Evolutionary conservation across 352 stramenopile genomes (phyloP).

Genomic region (Phytopythium delawarense): DNA sequence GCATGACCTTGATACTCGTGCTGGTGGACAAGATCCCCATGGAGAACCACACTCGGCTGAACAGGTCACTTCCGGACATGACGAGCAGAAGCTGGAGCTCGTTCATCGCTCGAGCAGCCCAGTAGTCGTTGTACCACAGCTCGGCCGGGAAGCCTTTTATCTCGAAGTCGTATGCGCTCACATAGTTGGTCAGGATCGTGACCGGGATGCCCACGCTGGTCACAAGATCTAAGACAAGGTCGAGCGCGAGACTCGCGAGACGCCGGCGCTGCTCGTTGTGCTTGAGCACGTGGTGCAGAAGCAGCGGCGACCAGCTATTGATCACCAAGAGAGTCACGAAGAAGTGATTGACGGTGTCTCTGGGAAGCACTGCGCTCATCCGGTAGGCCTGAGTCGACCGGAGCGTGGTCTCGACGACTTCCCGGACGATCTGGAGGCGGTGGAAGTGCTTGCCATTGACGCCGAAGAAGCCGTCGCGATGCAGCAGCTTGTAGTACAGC

Average conservation of each 20-base stretch:
- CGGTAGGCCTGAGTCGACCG: slow-evolving; percentile 25
- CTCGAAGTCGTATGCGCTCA: slow-evolving; percentile 8
- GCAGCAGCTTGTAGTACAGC: slow-evolving; percentile 14
- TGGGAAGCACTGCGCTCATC: slow-evolving; percentile 25
- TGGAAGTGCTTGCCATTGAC: slow-evolving; percentile 22
- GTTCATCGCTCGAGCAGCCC: slow-evolving; percentile 15
- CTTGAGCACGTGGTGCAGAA: slow-evolving; percentile 6
- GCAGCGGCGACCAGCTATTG: slow-evolving; percentile 22
- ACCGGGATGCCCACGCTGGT: slow-evolving; percentile 14
- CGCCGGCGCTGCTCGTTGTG: slow-evolving; percentile 9
- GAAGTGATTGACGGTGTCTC: slow-evolving; percentile 25
- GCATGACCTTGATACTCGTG: slow-evolving; percentile 19
- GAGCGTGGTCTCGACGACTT: slow-evolving; percentile 22
- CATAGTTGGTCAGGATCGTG: slow-evolving; percentile 11
- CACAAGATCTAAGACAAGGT: slow-evolving; percentile 19
- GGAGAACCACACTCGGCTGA: slow-evolving; percentile 16
- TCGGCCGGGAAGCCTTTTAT: slow-evolving; percentile 11
- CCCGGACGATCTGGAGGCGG: slow-evolving; percentile 23
- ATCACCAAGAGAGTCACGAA: slow-evolving; percentile 25
- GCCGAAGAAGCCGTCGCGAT: slow-evolving; percentile 20
- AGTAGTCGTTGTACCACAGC: slow-evolving; percentile 28
- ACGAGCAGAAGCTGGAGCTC: slow-evolving; percentile 24
- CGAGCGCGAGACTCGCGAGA: slow-evolving; percentile 18
- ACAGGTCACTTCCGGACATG: slow-evolving; percentile 19
- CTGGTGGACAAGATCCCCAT: slow-evolving; percentile 17